Evolutionary conservation across 1,284 basidiomycete genomes (phyloP).

Genomic region (Cutaneotrichosporon sp.): DNA sequence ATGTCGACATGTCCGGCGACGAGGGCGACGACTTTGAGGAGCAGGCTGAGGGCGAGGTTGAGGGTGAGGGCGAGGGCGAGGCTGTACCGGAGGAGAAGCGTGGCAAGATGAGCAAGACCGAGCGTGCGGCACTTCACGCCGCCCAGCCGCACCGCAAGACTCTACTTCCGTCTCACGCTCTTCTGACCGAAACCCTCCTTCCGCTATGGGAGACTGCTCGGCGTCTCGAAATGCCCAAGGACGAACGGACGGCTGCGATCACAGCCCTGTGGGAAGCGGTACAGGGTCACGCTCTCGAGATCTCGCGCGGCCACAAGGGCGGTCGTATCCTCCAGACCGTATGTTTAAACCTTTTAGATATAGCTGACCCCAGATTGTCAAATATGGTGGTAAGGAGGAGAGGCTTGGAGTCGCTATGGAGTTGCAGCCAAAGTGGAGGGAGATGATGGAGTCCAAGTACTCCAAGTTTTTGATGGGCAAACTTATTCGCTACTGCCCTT

Average conservation of each 20-base stretch:
- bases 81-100: slow-evolving; percentile 32
- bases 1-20: slow-evolving; percentile 29
- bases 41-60: slow-evolving; percentile 31
- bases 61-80: slow-evolving; percentile 26
- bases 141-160: slow-evolving; percentile 59
- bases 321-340: slow-evolving; percentile 80
- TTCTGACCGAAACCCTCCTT: slow-evolving; percentile 66
- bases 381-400: slow-evolving; percentile 74
- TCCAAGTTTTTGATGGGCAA: slow-evolving; percentile 88
- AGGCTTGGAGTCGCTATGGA: slow-evolving; percentile 74
- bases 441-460: slow-evolving; percentile 79
- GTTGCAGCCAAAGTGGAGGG: slow-evolving; percentile 72
- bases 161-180: slow-evolving; percentile 72
- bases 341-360: slow-evolving; percentile 22
- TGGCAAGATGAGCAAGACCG: slow-evolving; percentile 39
- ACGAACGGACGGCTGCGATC: slow-evolving; percentile 73
- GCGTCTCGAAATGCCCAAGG: slow-evolving; percentile 64
- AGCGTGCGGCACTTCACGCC: slow-evolving; percentile 47
- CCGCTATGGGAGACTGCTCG: slow-evolving; percentile 76
- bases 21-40: slow-evolving; percentile 27
- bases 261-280: slow-evolving; percentile 69
- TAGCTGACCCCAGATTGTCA: slow-evolving; percentile 59
- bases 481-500: slow-evolving; percentile 70
- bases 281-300: slow-evolving; percentile 74
- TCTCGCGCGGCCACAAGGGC: slow-evolving; percentile 85